A percentile compares a stretch with the other conserved stretches of the same genome.
phyloP scores from a whole-genome alignment of 371 early-diverging fungal species.

The Lichtheimia corymbifera region DNA sequence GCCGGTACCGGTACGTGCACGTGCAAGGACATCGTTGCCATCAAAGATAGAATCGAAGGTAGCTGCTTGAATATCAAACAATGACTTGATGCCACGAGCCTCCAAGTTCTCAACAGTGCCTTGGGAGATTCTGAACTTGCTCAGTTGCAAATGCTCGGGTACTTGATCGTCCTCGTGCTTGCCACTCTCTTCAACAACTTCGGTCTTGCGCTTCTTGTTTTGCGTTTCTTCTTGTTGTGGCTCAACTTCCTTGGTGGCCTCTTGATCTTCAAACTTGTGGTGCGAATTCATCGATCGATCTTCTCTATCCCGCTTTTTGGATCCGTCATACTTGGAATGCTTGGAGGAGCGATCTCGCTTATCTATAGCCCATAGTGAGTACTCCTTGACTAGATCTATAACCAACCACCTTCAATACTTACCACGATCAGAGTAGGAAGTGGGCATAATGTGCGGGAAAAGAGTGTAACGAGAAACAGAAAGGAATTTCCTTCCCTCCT shows the following conservation, averaged over 20 bases:
- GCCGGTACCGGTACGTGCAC: constrained; percentile 97
- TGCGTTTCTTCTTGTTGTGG: constrained; percentile 35
- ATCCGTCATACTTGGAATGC: background rate
- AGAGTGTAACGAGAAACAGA: background rate
- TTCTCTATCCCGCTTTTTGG: constrained; percentile 9
- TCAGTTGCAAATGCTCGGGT: constrained; percentile 69
- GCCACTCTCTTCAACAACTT: constrained; percentile 5
- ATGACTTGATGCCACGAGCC: constrained; percentile 70
- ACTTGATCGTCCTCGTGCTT: constrained; percentile 45
- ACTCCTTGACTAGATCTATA: background rate
- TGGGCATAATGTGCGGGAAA: background rate
- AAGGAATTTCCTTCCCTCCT: background rate
- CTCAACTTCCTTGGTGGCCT: constrained; percentile 35
- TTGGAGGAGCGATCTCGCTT: background rate
- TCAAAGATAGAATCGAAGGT: constrained; percentile 81
- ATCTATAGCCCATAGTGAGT: background rate
- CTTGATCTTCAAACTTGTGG: background rate
- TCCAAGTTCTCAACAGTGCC: constrained; percentile 65
- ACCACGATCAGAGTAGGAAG: constrained; percentile 4
- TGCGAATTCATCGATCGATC: background rate
- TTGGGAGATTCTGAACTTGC: constrained; percentile 61
- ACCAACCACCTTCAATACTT: background rate
- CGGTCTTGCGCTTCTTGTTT: constrained; percentile 42
- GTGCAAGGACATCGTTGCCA: constrained; percentile 90
- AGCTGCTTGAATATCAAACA: constrained; percentile 94